Evolutionary conservation across 345 rosid genomes (phyloP), one percentile per base, ranked within the genome.

Genomic region (Lagerstroemia speciosa): DNA sequence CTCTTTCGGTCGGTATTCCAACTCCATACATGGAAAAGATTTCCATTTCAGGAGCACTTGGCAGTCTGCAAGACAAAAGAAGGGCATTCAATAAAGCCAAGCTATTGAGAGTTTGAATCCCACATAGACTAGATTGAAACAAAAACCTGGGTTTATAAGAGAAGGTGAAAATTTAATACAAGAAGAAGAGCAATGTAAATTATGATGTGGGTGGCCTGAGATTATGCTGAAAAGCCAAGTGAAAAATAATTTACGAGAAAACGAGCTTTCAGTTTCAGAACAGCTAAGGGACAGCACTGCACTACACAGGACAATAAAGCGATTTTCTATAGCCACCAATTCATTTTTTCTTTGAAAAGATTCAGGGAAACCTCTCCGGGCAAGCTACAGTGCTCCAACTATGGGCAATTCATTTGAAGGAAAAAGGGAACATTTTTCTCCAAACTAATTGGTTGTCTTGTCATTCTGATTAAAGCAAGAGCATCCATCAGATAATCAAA

Each of bases 1-100:
- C 88, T 74, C 99, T 72, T 83, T 94, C 99, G 0, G 99, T 94
- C 38, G 91, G 99, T 75, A 91, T 82, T 66, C 99, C 99, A 45
- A 88, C 96, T 66, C 96, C 99, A 16, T 94, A 94, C 78, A 94
- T 61, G 29, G 99, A 88, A 78, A 74, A 89, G 58, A 94, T 85
- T 76, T 94, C 99, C 95, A 91, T 89, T 26, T 87, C 96, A 3
- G 96, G 93, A 38, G 99, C 98, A 74, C 86, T 78, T 27, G 98
- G 98, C 79, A 94, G 81, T 83, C 99, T 94, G 82, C 62, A 69
- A 71, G 69, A 77, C 26, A 55, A 69, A 76, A 64, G 72, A 19
- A n/a, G 46, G 40, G 16, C 19, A 19, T 24, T 41, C 37, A 37
- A 63, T 63, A 43, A 34, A 33, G 66, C 66, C 29, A 33, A 62